A percentile compares a stretch with the other conserved stretches of the same genome.
These are phyloP conservation scores for Leptographium flavum DNA, from an alignment of 2,329 filamentous ascomycete genomes.

Conservation along the genomic window DNA sequence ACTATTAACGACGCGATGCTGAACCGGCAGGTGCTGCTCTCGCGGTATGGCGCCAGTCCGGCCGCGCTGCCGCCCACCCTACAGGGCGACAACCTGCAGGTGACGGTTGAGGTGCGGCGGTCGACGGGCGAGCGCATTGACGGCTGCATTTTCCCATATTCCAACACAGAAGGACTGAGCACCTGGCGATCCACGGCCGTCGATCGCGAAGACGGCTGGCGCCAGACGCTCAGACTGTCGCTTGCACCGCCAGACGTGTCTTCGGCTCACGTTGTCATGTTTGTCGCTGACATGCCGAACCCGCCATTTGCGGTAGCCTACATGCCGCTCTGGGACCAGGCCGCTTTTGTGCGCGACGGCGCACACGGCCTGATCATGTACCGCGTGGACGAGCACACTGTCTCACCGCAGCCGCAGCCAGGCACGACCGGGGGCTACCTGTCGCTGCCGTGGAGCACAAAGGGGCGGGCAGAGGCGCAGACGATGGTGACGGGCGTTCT, in stretches of 20 bases:
- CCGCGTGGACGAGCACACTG: constrained; percentile 82
- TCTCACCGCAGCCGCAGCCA: constrained; percentile 41
- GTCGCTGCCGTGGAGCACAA: constrained; percentile 63
- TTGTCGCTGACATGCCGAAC: constrained; percentile 71
- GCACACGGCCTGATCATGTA: constrained; percentile 71
- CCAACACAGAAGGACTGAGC: constrained; percentile 63
- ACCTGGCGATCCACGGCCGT: constrained; percentile 79
- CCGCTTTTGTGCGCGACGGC: constrained; percentile 81
- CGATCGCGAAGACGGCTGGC: constrained; percentile 71
- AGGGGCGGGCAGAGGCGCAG: constrained; percentile 49
- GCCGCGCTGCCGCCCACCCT: constrained; percentile 49
- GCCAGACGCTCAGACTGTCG: constrained; percentile 70
- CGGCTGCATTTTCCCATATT: constrained; percentile 74
- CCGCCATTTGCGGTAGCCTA: constrained; percentile 85
- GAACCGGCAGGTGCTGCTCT: constrained; percentile 58
- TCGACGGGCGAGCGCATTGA: constrained; percentile 69
- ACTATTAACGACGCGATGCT: constrained; percentile 71
- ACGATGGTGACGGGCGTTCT: constrained; percentile 69
- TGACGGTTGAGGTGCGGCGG: constrained; percentile 79
- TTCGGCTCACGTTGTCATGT: constrained; percentile 76
- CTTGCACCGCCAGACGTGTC: constrained; percentile 69
- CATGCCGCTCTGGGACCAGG: constrained; percentile 85
- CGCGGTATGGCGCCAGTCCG: constrained; percentile 57
- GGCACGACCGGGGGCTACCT: constrained; percentile 60
- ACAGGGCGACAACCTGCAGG: constrained; percentile 62